phyloP scores from a whole-genome alignment of 225 moss, liverwort and hornwort species.

The Sphagnum contortum region DNA sequence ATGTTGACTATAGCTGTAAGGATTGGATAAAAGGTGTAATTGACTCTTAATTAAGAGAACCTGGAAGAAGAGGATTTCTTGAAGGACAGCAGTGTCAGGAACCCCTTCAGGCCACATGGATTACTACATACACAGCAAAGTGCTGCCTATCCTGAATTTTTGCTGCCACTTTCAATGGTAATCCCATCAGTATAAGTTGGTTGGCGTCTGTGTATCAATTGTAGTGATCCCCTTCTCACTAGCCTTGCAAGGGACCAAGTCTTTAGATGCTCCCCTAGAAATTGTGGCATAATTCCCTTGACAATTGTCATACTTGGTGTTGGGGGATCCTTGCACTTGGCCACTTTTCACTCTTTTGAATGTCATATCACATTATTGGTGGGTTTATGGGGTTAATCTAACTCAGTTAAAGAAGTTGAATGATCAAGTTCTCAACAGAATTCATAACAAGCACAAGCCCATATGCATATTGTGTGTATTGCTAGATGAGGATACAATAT shows the following conservation, averaged over 20 bases:
- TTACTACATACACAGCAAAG: slow-evolving; percentile 66
- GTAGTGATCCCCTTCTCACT: no score
- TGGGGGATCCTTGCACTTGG: slow-evolving; percentile 63
- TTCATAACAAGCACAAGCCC: neutral
- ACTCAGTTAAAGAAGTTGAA: neutral
- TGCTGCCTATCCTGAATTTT: slow-evolving; percentile 52
- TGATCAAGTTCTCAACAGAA: neutral
- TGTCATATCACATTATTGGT: no score
- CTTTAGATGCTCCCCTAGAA: no score
- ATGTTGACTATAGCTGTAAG: no score
- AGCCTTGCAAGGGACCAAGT: no score
- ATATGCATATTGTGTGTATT: neutral
- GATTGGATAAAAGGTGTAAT: no score
- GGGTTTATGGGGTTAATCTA: neutral
- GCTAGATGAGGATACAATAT: no score
- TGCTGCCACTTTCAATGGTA: slow-evolving; percentile 72
- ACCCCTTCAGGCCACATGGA: slow-evolving; percentile 88
- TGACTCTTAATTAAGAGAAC: slow-evolving; percentile 9
- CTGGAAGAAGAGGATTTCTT: slow-evolving; percentile 89
- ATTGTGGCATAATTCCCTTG: neutral
- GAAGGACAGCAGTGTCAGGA: slow-evolving; percentile 69
- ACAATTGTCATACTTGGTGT: slow-evolving; percentile 7
- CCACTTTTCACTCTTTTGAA: slow-evolving; percentile 18
- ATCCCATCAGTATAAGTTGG: slow-evolving; percentile 86
- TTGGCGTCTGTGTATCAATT: slow-evolving; percentile 52